Base-by-base conservation (phyloP, 1,284 basidiomycete genomes). In the Puccinia polysora region DNA sequence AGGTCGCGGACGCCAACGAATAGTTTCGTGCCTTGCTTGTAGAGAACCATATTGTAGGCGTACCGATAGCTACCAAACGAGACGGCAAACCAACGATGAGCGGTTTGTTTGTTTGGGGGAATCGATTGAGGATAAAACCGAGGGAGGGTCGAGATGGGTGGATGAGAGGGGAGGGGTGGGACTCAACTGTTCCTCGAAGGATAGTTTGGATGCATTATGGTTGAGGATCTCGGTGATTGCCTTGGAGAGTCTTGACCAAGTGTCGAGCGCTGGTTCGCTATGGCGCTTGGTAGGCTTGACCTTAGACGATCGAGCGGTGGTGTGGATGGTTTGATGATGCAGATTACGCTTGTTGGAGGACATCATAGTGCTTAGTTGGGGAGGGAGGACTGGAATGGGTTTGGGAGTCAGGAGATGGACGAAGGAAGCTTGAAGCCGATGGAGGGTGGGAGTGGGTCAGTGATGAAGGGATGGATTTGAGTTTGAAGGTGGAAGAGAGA, bases 151-250 rank as follows among this genome's bases (percentile, higher is more conserved):
- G n/a, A n/a, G n/a, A n/a, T n/a, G n/a, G n/a, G n/a, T n/a, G n/a
- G n/a, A n/a, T n/a, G n/a, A n/a, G n/a, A n/a, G n/a, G n/a, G n/a
- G n/a, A n/a, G n/a, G n/a, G n/a, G n/a, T n/a, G n/a, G n/a, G n/a
- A 50, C 60, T 64, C 20, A 96, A 93, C 78, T 95, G 93, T 82
- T 97, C 95, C 81, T 98, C 96, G 78, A 94, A 98, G 15, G 91
- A 96, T 34, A 99, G 86, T 78, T 88, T 89, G 70, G 87, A 87
- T 6, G 92, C 91, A 81, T 96, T 91, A 81, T 96, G 91, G 76
- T 91, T 89, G 80, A 96, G 91, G 72, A 99, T 98, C 83, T 97
- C 91, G 73, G 86, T 85, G 76, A 99, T 94, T 75, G 97, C 97
- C 70, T 83, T 83, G 20, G 88, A 84, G 15, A 96, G 82, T 75